These are phyloP conservation scores for Arbutus unedo DNA, from an alignment of 148 eudicot genomes.

Conservation along the genomic window DNA sequence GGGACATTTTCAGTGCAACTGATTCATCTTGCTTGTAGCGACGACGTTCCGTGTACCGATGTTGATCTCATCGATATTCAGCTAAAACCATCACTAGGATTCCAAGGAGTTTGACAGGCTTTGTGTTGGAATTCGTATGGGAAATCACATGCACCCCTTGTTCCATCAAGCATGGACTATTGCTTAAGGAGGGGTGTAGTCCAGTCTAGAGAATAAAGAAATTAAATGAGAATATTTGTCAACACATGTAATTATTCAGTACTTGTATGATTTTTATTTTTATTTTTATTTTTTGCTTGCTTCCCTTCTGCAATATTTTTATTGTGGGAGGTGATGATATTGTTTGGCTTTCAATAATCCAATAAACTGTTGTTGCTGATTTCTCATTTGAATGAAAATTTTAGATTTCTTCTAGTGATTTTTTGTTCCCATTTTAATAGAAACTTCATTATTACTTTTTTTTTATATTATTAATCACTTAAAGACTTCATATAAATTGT, in stretches of 20 bases:
- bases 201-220: conserved; percentile 28
- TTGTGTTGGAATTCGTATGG: conserved; percentile 73
- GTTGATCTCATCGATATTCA: conserved; percentile 53
- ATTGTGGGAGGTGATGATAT: conserved; percentile 4
- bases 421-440: no score
- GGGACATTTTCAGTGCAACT: conserved; percentile 70
- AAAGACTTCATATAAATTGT: no score
- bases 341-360: background rate
- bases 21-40: conserved; percentile 68
- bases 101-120: conserved; percentile 30
- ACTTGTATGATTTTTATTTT: background rate
- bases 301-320: conserved; percentile 13
- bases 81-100: conserved; percentile 31
- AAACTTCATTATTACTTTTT: no score
- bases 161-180: conserved; percentile 58
- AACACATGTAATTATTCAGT: background rate
- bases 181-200: conserved; percentile 48
- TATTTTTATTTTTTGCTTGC: background rate
- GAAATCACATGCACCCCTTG: conserved; percentile 47
- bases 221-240: conserved; percentile 36
- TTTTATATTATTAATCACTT: no score
- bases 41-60: conserved; percentile 50
- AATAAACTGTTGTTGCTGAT: background rate
- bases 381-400: background rate
- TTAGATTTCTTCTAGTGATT: background rate